Evolutionary conservation across 2,329 filamentous ascomycete species (phyloP).

Genomic region (Immersiporthe knoxdaviesiana): DNA sequence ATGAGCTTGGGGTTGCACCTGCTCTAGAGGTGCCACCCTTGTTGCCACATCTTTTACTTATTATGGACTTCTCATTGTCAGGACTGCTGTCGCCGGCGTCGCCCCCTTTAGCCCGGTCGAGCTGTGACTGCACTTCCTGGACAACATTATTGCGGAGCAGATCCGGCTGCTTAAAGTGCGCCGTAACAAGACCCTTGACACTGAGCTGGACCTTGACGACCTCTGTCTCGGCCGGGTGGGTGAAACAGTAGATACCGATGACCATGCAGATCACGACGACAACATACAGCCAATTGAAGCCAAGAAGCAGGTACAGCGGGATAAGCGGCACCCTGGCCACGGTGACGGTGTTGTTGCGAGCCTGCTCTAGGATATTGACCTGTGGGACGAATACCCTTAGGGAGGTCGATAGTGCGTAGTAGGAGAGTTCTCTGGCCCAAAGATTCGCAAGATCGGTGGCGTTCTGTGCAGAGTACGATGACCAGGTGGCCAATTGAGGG

Average conservation of each 20-base stretch:
- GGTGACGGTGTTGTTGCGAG: conserved; percentile 1
- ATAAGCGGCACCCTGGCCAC: neutral
- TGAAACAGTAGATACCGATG: conserved; percentile 10
- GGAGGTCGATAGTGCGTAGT: neutral
- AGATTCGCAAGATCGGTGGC: conserved; percentile 3
- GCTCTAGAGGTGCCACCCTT: neutral
- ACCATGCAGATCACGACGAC: conserved; percentile 9
- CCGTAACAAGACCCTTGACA: neutral
- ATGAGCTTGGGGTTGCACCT: neutral
- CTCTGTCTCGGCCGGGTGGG: conserved; percentile 9
- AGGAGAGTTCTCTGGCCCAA: conserved; percentile 1
- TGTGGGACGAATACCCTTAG: neutral
- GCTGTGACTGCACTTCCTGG: neutral
- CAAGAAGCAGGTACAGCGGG: conserved; percentile 1
- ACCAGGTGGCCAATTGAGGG: neutral
- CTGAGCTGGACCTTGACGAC: conserved; percentile 9
- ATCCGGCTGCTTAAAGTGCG: neutral
- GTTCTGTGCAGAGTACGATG: conserved; percentile 3
- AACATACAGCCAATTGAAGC: conserved; percentile 6
- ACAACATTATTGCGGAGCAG: neutral
- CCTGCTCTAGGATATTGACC: conserved; percentile 5
- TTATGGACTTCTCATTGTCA: neutral
- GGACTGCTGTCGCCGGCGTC: neutral
- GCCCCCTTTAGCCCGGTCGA: neutral
- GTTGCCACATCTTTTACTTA: neutral